These are phyloP conservation scores for Wallacemonas collosoma DNA, from an alignment of 208 protist genomes.

Conservation along the genomic window DNA sequence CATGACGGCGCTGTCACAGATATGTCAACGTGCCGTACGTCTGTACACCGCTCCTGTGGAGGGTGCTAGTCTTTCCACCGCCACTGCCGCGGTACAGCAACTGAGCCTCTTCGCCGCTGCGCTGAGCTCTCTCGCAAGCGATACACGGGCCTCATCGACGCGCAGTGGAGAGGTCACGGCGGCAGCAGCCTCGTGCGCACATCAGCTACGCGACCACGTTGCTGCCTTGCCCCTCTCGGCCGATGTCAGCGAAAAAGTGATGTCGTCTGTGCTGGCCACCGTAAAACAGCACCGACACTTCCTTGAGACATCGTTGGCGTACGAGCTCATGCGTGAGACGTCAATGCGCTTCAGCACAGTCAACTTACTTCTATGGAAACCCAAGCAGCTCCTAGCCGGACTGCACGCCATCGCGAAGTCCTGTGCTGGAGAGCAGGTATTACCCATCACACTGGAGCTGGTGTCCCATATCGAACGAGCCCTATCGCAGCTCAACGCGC, in stretches of 20 bases:
- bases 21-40: conserved; percentile 16
- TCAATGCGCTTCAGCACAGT: conserved; percentile 35
- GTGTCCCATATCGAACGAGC: conserved; percentile 38
- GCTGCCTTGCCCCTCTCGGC: conserved; percentile 24
- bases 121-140: conserved; percentile 19
- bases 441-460: conserved; percentile 42
- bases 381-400: conserved; percentile 40
- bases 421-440: conserved; percentile 22
- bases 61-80: not conserved
- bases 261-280: conserved; percentile 36
- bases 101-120: conserved; percentile 24
- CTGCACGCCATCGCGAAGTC: conserved; percentile 65
- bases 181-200: conserved; percentile 14
- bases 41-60: not conserved
- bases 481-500: conserved; percentile 46
- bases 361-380: conserved; percentile 46
- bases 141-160: conserved; percentile 9
- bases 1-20: conserved; percentile 4
- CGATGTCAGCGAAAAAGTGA: conserved; percentile 32
- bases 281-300: conserved; percentile 28
- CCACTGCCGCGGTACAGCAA: not conserved
- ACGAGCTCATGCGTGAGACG: conserved; percentile 33
- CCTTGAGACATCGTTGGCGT: conserved; percentile 24
- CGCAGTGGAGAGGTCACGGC: not conserved
- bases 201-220: conserved; percentile 26